These are phyloP conservation scores for Fistulifera solaris DNA, from an alignment of 108 stramenopile species.

Conservation along the genomic window DNA sequence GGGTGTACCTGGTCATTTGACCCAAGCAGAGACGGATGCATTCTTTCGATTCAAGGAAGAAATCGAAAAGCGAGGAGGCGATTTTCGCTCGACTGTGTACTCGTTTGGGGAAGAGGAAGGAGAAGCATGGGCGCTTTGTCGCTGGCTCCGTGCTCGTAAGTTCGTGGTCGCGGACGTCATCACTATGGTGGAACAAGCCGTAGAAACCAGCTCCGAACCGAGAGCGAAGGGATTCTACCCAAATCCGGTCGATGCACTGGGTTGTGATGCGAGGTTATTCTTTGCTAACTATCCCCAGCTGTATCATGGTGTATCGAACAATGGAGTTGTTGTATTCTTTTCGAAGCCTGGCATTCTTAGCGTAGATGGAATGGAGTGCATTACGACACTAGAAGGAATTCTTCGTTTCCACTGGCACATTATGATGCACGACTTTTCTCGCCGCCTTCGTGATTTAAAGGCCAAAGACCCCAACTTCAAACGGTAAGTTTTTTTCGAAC, in stretches of 20 bases:
- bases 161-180: constrained; percentile 61
- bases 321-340: constrained; percentile 66
- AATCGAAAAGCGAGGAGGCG: constrained; percentile 31
- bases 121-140: constrained; percentile 34
- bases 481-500: too few relatives aligned
- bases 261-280: constrained; percentile 54
- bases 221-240: constrained; percentile 60
- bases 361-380: constrained; percentile 67
- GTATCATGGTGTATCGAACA: constrained; percentile 68
- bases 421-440: constrained; percentile 76
- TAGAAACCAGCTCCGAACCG: constrained; percentile 45
- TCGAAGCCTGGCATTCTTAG: constrained; percentile 78
- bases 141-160: constrained; percentile 60
- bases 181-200: constrained; percentile 77
- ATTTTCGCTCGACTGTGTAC: constrained; percentile 40
- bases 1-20: constrained; percentile 48
- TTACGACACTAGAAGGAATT: constrained; percentile 73
- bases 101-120: constrained; percentile 43
- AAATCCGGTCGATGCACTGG: constrained; percentile 53
- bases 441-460: constrained; percentile 47
- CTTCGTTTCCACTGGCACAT: constrained; percentile 77
- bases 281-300: constrained; percentile 74
- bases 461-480: constrained; percentile 58
- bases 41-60: constrained; percentile 45
- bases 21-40: constrained; percentile 27